phyloP scores from a whole-genome alignment of 148 eudicot species.

The Rhododendron williamsianum region DNA sequence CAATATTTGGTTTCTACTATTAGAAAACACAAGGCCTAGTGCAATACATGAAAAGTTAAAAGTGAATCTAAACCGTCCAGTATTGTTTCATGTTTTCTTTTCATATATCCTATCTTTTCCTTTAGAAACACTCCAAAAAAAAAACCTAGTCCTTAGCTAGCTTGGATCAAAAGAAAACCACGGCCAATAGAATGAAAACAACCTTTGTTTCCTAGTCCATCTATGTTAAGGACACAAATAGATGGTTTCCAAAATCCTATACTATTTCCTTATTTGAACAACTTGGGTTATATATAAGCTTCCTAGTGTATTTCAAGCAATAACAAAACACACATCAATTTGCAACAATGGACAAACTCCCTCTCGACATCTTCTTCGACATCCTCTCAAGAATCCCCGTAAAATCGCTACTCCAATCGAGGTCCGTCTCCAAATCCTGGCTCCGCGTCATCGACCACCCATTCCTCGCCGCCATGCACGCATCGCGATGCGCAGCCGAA shows the following conservation, averaged over 20 bases:
- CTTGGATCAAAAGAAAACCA: not conserved
- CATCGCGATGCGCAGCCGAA: not conserved
- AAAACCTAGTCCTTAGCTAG: not conserved
- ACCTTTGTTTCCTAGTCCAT: not conserved
- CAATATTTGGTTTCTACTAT: too few relatives aligned
- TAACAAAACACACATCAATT: not conserved
- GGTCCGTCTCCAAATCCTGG: slow-evolving; percentile 12
- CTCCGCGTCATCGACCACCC: not conserved
- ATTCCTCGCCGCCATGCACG: not conserved
- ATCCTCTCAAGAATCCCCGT: slow-evolving; percentile 4
- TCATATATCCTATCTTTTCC: too few relatives aligned
- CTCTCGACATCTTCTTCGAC: not conserved
- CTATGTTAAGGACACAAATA: not conserved
- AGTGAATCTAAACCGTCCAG: too few relatives aligned
- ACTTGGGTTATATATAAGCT: not conserved
- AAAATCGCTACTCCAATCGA: not conserved
- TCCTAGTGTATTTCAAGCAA: not conserved
- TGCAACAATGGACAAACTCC: not conserved
- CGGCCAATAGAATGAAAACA: not conserved
- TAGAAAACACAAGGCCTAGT: too few relatives aligned
- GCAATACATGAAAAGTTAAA: too few relatives aligned
- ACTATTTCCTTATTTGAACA: not conserved
- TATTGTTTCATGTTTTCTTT: too few relatives aligned
- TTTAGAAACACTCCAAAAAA: too few relatives aligned
- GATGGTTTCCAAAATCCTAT: not conserved